Evolutionary conservation across 2,329 filamentous ascomycete genomes (phyloP), one percentile per base, ranked within the genome.

Genomic region (Elsinoe australis): DNA sequence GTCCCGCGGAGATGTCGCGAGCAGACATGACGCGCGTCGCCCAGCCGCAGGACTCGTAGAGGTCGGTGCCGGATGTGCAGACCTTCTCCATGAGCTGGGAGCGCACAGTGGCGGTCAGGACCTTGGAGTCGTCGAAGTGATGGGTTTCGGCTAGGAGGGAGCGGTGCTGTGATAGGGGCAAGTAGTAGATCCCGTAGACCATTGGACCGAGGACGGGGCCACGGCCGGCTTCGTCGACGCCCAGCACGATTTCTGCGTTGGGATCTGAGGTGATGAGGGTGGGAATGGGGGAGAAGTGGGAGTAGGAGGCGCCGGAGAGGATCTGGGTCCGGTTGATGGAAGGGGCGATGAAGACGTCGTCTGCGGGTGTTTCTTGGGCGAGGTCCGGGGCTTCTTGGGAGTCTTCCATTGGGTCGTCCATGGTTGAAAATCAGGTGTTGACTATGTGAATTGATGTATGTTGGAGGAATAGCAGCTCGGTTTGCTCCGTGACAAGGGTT

Each of bases 101-200:
- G 54, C 90, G 87, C 29, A 90, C 79, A n/a, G 74, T 70, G 0
- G 89, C 79, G 0, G 85, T 94, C 31, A 96, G 79, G 4, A 88
- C 86, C 70, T 96, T 96, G 64, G 85, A 94, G 72, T 96, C 90
- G 72, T 95, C 85, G 68, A 95, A 95, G 71, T 83, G 85, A 70
- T 95, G 83, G 3, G 80, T 79, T 28, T 78, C 68, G 45, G 86
- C 83, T 17, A 96, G 80, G 21, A 95, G 79, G 1, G 83, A 75
- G 61, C 83, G 80, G 53, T 82, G 76, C 28, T 73, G 63, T 19
- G 82, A 77, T 21, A 80, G 71, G 0, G 80, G 74, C 1, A 86
- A 66, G 45, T 94, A 94, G 55, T 94, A 85, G 26, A 79, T 70
- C 41, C 71, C 76, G 63, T 82, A 82, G 46, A 83, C 77, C 80